Conservation (phyloP, 2,329 filamentous ascomycete genomes). For the Phialemoniopsis sp. region DNA sequence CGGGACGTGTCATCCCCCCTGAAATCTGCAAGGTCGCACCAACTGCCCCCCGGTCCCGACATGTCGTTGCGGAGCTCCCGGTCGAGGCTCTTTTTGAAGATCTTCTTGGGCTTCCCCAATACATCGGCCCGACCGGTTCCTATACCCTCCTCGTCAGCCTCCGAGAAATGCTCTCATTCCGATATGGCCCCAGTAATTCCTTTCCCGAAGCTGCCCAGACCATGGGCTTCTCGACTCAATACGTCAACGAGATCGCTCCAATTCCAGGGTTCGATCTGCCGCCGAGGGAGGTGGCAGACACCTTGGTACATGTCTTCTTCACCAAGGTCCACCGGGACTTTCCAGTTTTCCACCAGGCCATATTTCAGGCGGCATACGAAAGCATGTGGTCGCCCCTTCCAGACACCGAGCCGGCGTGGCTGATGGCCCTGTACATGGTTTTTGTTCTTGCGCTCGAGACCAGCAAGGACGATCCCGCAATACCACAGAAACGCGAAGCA, state of each 20-base stretch:
- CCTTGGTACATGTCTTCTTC: slow-evolving; percentile 10
- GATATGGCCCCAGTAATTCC: neutral
- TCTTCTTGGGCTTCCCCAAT: slow-evolving; percentile 7
- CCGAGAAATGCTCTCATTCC: slow-evolving; percentile 8
- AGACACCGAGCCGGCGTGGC: slow-evolving; percentile 10
- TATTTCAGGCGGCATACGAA: slow-evolving; percentile 11
- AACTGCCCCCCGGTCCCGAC: neutral
- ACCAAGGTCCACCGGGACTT: slow-evolving; percentile 12
- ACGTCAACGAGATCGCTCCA: neutral
- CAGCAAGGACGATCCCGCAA: too few relatives aligned
- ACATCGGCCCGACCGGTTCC: slow-evolving; percentile 10
- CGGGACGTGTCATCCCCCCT: neutral
- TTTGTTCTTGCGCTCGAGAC: slow-evolving; percentile 12
- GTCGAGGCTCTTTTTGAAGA: slow-evolving; percentile 10
- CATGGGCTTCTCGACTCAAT: slow-evolving; percentile 3
- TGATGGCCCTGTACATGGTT: slow-evolving; percentile 14
- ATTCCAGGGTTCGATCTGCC: slow-evolving; percentile 6
- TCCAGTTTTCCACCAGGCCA: slow-evolving; percentile 10
- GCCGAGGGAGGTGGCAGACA: slow-evolving; percentile 11
- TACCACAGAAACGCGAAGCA: too few relatives aligned
- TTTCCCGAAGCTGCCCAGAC: slow-evolving; percentile 5
- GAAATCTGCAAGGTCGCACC: neutral
- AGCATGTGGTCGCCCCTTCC: slow-evolving; percentile 6
- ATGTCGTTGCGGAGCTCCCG: neutral
- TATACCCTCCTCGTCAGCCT: slow-evolving; percentile 10